phyloP scores from a whole-genome alignment of 2,329 filamentous ascomycete species.

The Neocucurbitaria cava region DNA sequence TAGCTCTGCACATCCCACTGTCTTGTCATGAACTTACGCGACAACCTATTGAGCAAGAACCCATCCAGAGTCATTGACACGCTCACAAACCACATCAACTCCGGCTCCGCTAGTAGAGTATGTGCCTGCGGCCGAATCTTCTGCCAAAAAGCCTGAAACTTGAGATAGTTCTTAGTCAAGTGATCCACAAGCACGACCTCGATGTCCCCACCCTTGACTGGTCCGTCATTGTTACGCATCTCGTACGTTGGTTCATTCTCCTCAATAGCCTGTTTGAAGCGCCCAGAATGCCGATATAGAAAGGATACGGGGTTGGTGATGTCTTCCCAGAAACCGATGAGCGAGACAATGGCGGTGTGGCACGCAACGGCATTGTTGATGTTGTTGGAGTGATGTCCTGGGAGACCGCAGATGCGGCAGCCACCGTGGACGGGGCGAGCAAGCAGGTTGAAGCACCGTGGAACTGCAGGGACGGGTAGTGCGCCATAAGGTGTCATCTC shows the following conservation, averaged over 20 bases:
- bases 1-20: not conserved
- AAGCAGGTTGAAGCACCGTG: conserved; percentile 25
- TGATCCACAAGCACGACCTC: conserved; percentile 24
- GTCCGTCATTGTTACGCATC: conserved; percentile 20
- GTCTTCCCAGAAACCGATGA: conserved; percentile 29
- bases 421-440: conserved; percentile 15
- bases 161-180: conserved; percentile 24
- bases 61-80: conserved; percentile 14
- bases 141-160: conserved; percentile 19
- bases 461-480: conserved; percentile 12
- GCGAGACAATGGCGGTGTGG: conserved; percentile 18
- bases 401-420: conserved; percentile 27
- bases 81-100: conserved; percentile 8
- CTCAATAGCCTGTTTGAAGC: conserved; percentile 20
- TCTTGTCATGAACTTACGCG: conserved; percentile 11
- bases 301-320: conserved; percentile 7
- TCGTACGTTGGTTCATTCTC: conserved; percentile 20
- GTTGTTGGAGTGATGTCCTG: conserved; percentile 21
- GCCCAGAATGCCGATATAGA: conserved; percentile 17
- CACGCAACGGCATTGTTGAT: conserved; percentile 16
- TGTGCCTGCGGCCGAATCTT: conserved; percentile 21
- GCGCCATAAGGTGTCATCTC: conserved; percentile 26
- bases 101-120: conserved; percentile 11
- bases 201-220: conserved; percentile 11
- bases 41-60: conserved; percentile 19